A percentile compares a stretch with the other conserved stretches of the same genome.
phyloP scores from a whole-genome alignment of 352 stramenopile genomes.

The Phytophthora citrophthora region DNA sequence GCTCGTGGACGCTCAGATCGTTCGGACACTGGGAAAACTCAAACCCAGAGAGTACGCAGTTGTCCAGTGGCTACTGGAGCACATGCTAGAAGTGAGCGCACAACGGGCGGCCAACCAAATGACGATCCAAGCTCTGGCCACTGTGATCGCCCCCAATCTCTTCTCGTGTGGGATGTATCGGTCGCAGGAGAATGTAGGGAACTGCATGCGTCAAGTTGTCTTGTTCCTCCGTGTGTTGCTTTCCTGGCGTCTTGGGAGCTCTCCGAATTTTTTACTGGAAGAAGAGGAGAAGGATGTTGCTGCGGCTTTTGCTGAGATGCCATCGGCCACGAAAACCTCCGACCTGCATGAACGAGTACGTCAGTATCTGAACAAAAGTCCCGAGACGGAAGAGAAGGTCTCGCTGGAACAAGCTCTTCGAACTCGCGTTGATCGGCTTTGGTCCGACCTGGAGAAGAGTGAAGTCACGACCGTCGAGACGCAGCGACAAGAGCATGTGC shows the following conservation, averaged over 20 bases:
- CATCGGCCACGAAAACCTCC: conserved; percentile 7
- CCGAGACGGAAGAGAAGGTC: conserved; percentile 12
- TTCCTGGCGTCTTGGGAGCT: conserved; percentile 36
- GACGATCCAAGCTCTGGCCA: conserved; percentile 52
- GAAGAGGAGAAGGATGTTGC: conserved; percentile 30
- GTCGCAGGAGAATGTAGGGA: conserved; percentile 25
- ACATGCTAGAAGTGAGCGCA: conserved; percentile 60
- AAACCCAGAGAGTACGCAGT: conserved; percentile 39
- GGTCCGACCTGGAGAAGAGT: conserved; percentile 37
- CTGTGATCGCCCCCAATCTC: conserved; percentile 69
- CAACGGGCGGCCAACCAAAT: conserved; percentile 53
- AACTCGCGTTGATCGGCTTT: conserved; percentile 27
- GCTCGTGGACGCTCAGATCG: conserved; percentile 21
- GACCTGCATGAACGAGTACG: conserved; percentile 22
- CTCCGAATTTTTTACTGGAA: conserved; percentile 22
- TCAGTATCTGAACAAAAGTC: conserved; percentile 25
- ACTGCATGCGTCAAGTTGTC: conserved; percentile 39
- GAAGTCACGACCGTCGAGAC: conserved; percentile 30
- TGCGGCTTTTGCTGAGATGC: conserved; percentile 9
- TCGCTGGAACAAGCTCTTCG: conserved; percentile 33
- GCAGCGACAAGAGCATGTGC: conserved; percentile 20
- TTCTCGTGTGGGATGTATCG: conserved; percentile 33
- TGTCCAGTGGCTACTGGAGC: conserved; percentile 71
- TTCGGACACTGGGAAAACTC: conserved; percentile 34
- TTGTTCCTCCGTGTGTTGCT: conserved; percentile 48